phyloP scores from a whole-genome alignment of 2,329 filamentous ascomycete species.

The Coniochaeta hoffmannii region DNA sequence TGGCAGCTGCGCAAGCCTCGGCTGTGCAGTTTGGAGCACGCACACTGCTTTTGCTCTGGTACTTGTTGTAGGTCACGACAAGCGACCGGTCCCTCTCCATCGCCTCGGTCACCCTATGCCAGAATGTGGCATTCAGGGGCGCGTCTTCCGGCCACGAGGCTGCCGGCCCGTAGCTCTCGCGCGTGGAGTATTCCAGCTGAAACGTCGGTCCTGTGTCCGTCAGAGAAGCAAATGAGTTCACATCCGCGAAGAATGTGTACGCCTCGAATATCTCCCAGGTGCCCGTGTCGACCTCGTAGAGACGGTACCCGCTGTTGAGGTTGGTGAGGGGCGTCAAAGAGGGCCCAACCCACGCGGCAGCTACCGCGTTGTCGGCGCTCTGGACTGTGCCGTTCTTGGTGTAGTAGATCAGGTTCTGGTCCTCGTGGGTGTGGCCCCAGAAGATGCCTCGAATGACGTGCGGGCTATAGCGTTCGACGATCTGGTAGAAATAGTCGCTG shows the following conservation, averaged over 20 bases:
- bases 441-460: conserved; percentile 34
- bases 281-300: conserved; percentile 35
- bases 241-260: conserved; percentile 32
- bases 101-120: conserved; percentile 48
- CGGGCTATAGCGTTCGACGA: conserved; percentile 33
- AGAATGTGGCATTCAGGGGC: conserved; percentile 51
- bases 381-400: conserved; percentile 40
- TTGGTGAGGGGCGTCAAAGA: conserved; percentile 39
- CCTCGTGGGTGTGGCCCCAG: conserved; percentile 32
- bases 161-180: conserved; percentile 28
- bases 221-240: conserved; percentile 29
- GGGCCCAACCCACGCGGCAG: conserved; percentile 32
- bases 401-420: conserved; percentile 36
- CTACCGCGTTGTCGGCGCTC: conserved; percentile 25
- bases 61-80: conserved; percentile 41
- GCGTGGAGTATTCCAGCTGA: conserved; percentile 34
- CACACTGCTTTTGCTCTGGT: conserved; percentile 43
- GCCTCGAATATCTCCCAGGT: conserved; percentile 34
- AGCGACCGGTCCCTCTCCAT: conserved; percentile 44
- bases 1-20: conserved; percentile 41
- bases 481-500: conserved; percentile 31
- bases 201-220: conserved; percentile 27
- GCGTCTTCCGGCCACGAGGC: conserved; percentile 34
- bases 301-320: conserved; percentile 33
- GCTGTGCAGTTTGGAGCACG: conserved; percentile 44